phyloP scores from a whole-genome alignment of 192 early-diverging fungal genomes.

The Podila minutissima region DNA sequence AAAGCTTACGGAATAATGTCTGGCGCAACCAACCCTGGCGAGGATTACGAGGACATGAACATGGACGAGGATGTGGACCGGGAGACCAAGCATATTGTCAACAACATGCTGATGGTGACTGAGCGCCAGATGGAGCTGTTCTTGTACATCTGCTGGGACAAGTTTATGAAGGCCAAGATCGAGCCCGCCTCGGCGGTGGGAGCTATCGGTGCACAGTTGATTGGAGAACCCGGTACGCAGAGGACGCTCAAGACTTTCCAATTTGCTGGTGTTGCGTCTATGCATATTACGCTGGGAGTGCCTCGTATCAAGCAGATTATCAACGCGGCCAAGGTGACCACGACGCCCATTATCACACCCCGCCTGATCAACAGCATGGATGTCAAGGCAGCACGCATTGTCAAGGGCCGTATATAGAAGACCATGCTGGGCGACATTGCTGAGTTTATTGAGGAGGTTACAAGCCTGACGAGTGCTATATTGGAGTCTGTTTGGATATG shows the following conservation, averaged over 20 bases:
- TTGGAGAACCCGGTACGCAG: constrained; percentile 99
- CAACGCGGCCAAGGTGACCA: constrained; percentile 96
- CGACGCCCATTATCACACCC: constrained; percentile 90
- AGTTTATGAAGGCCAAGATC: constrained; percentile 91
- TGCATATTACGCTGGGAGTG: constrained; percentile 99
- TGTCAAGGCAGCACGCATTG: constrained; percentile 89
- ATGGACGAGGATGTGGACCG: constrained; percentile 55
- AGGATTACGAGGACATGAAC: constrained; percentile 66
- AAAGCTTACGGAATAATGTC: constrained; percentile 60
- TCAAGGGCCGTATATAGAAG: constrained; percentile 95
- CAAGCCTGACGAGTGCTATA: constrained; percentile 73
- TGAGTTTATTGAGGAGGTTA: constrained; percentile 95
- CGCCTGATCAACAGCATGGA: constrained; percentile 72
- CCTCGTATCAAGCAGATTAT: constrained; percentile 99
- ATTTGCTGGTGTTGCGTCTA: constrained; percentile 98
- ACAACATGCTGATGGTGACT: constrained; percentile 79
- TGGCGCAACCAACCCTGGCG: constrained; percentile 57
- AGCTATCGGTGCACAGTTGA: constrained; percentile 95
- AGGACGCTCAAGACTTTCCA: constrained; percentile 99
- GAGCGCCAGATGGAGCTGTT: constrained; percentile 77
- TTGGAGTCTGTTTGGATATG: constrained; percentile 86
- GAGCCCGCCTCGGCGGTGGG: constrained; percentile 97
- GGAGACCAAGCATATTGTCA: constrained; percentile 60
- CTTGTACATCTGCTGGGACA: constrained; percentile 79
- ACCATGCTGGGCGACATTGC: constrained; percentile 92